Evolutionary conservation across 148 eudicot genomes (phyloP).

Genomic region (Salicornia ramosissima): DNA sequence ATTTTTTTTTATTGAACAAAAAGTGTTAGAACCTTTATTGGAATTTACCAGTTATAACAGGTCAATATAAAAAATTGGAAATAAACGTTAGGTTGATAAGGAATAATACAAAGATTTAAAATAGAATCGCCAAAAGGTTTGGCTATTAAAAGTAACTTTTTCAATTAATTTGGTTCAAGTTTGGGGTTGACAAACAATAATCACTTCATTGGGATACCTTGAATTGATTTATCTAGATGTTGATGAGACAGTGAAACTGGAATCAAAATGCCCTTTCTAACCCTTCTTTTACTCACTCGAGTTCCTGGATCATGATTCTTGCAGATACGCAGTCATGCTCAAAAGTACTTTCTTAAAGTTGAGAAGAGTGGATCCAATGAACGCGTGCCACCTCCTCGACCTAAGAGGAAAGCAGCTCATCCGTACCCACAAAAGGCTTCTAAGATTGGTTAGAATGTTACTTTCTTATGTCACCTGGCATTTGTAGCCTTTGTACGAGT

Average conservation of each 20-base stretch:
- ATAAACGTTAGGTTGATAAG: too few relatives aligned
- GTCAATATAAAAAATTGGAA: too few relatives aligned
- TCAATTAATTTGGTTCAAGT: too few relatives aligned
- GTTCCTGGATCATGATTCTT: slow-evolving; percentile 2
- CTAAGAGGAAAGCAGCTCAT: slow-evolving; percentile 64
- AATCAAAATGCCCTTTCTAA: not conserved
- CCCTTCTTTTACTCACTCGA: not conserved
- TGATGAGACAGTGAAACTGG: not conserved
- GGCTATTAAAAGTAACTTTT: too few relatives aligned
- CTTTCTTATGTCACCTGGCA: not conserved
- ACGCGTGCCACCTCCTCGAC: slow-evolving; percentile 64
- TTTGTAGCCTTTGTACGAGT: not conserved
- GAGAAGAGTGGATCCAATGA: slow-evolving; percentile 56
- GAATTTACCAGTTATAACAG: too few relatives aligned
- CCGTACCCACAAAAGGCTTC: slow-evolving; percentile 70
- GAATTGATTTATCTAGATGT: slow-evolving; percentile 1
- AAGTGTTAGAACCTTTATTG: too few relatives aligned
- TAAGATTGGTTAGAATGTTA: slow-evolving; percentile 35
- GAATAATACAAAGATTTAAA: too few relatives aligned
- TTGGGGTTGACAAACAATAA: not conserved
- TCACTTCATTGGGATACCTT: not conserved
- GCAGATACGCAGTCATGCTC: slow-evolving; percentile 45
- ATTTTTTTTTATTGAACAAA: too few relatives aligned
- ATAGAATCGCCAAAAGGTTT: too few relatives aligned
- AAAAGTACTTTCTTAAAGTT: slow-evolving; percentile 38